phyloP scores from a whole-genome alignment of 371 early-diverging fungal species.

The Lichtheimia corymbifera region DNA sequence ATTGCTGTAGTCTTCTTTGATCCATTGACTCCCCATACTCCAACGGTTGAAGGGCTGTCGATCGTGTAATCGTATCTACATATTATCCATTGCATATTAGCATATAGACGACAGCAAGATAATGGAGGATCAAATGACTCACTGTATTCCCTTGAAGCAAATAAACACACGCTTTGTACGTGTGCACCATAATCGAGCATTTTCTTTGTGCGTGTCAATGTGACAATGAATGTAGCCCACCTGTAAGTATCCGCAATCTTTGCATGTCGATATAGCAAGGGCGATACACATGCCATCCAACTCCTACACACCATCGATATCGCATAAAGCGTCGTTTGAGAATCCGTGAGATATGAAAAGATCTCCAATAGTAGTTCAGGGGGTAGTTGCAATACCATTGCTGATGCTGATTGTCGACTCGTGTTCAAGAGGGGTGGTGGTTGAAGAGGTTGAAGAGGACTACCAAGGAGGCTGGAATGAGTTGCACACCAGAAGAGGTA shows the following conservation, averaged over 20 bases:
- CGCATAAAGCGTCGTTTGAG: conserved; percentile 39
- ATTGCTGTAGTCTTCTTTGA: too few species aligned
- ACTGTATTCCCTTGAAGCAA: conserved; percentile 13
- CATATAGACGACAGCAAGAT: too few species aligned
- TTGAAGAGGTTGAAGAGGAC: too few species aligned
- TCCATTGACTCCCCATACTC: too few species aligned
- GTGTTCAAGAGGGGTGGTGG: too few species aligned
- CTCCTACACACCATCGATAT: conserved; percentile 50
- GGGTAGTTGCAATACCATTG: conserved; percentile 22
- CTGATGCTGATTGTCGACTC: too few species aligned
- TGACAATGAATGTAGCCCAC: conserved; percentile 63
- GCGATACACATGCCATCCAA: conserved; percentile 55
- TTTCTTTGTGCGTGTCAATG: conserved; percentile 44
- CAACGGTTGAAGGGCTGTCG: too few species aligned
- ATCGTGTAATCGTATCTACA: too few species aligned
- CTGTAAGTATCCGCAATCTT: conserved; percentile 49
- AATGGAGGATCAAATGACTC: neutral
- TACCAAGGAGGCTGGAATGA: too few species aligned
- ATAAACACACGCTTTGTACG: conserved; percentile 32
- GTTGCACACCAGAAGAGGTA: too few species aligned
- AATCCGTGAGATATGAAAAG: conserved; percentile 29
- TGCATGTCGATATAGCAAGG: conserved; percentile 52
- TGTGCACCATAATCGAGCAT: conserved; percentile 32
- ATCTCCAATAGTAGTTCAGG: conserved; percentile 50
- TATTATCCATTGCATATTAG: too few species aligned